Evolutionary conservation across 768 basidiomycete genomes (phyloP).

Genomic region (Auricularia sp.): DNA sequence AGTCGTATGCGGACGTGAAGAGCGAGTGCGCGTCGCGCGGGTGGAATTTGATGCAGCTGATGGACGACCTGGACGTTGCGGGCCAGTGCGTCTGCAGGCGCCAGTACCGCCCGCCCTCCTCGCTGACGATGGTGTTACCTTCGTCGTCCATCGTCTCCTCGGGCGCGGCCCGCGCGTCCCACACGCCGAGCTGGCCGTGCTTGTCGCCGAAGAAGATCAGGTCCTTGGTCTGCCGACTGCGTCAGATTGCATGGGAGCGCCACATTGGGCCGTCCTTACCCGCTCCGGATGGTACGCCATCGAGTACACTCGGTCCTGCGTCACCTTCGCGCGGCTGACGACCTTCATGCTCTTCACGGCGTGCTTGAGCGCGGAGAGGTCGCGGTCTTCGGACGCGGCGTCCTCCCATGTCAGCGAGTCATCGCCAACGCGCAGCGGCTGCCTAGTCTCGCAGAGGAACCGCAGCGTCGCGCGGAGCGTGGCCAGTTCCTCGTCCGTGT

Average conservation of each 20-base stretch:
- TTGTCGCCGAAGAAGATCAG: slow-evolving; percentile 87
- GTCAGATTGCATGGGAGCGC: neutral
- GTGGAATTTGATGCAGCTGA: slow-evolving; percentile 69
- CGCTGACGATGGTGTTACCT: slow-evolving; percentile 32
- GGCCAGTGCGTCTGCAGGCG: slow-evolving; percentile 79
- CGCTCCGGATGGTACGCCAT: slow-evolving; percentile 74
- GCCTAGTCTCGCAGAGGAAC: slow-evolving; percentile 24
- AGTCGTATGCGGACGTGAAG: slow-evolving; percentile 76
- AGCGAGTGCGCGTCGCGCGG: slow-evolving; percentile 69
- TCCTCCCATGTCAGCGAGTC: slow-evolving; percentile 21
- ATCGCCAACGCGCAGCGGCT: slow-evolving; percentile 30
- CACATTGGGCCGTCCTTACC: slow-evolving; percentile 6
- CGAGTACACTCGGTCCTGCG: slow-evolving; percentile 62
- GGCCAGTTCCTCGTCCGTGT: slow-evolving; percentile 33
- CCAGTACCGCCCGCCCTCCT: slow-evolving; percentile 70
- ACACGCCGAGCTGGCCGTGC: slow-evolving; percentile 72
- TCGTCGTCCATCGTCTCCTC: slow-evolving; percentile 62
- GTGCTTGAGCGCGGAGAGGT: slow-evolving; percentile 44
- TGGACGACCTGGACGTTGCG: slow-evolving; percentile 65
- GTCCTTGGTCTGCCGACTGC: slow-evolving; percentile 45
- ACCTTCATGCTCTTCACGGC: slow-evolving; percentile 48
- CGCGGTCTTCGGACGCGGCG: slow-evolving; percentile 37
- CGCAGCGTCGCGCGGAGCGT: slow-evolving; percentile 39
- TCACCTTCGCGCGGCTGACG: slow-evolving; percentile 75
- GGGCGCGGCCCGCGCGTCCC: slow-evolving; percentile 67